Evolutionary conservation across 108 stramenopile genomes (phyloP).

Genomic region (Conticribra weissflogii): DNA sequence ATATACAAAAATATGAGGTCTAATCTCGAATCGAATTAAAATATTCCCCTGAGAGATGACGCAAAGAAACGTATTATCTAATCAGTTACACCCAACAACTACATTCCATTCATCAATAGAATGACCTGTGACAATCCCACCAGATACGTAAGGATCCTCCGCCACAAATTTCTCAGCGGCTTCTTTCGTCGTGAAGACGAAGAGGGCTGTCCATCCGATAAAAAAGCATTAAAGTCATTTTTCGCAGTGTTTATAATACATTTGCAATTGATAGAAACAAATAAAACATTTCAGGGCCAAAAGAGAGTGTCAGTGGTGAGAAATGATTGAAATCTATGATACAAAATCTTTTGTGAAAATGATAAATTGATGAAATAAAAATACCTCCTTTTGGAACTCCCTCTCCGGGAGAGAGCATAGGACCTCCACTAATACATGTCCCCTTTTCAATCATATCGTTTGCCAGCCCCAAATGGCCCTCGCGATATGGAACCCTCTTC

Average conservation of each 20-base stretch:
- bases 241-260: background rate
- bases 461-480: conserved; percentile 76
- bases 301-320: background rate
- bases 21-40: background rate
- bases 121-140: conserved; percentile 78
- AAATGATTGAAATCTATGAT: no score
- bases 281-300: background rate
- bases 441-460: conserved; percentile 70
- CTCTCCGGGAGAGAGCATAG: conserved; percentile 53
- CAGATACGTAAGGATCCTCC: conserved; percentile 76
- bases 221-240: conserved; percentile 1
- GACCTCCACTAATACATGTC: conserved; percentile 71
- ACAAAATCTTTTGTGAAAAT: no score
- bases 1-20: no score
- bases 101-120: conserved; percentile 84
- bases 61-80: no score
- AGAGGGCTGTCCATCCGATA: conserved; percentile 51
- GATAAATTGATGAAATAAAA: background rate
- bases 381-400: conserved; percentile 63
- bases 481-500: conserved; percentile 79
- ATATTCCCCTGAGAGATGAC: no score
- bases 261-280: background rate
- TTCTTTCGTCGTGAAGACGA: conserved; percentile 70
- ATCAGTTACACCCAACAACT: conserved; percentile 66
- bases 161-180: conserved; percentile 71